These are phyloP conservation scores for Fragaria iinumae DNA, from an alignment of 306 rosid species.

Conservation along the genomic window DNA sequence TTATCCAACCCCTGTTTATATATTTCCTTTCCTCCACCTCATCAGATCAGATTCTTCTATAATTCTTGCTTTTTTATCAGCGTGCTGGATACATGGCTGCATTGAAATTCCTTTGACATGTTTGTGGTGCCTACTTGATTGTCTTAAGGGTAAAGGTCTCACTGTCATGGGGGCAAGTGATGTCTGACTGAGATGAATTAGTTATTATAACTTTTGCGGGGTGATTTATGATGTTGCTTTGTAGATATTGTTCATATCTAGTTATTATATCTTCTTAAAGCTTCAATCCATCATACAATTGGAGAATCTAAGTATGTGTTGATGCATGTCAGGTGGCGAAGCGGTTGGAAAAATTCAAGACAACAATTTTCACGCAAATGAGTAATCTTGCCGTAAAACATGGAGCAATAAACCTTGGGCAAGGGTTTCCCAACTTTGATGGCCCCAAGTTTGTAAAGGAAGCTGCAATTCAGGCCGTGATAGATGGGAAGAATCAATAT, in stretches of 20 bases:
- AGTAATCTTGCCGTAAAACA: constrained; percentile 77
- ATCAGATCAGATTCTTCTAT: background rate
- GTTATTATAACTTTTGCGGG: background rate
- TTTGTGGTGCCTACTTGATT: constrained; percentile 2
- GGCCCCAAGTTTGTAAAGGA: constrained; percentile 95
- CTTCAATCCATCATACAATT: background rate
- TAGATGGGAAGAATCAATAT: constrained; percentile 85
- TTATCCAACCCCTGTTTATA: background rate
- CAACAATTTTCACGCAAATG: constrained; percentile 91
- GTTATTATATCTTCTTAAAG: background rate
- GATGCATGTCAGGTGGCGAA: constrained; percentile 62
- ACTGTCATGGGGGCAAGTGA: background rate
- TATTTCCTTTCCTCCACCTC: background rate
- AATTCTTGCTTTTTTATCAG: background rate
- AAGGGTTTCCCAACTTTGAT: constrained; percentile 93
- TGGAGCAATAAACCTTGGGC: constrained; percentile 90
- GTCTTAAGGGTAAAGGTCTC: background rate
- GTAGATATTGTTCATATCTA: background rate
- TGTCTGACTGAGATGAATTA: background rate
- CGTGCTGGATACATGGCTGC: background rate
- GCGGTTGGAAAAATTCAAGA: constrained; percentile 87
- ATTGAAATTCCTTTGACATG: background rate
- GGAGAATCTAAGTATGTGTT: background rate
- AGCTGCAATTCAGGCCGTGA: constrained; percentile 86
- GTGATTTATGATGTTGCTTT: background rate